phyloP scores from a whole-genome alignment of 148 eudicot genomes.

The Pharnaceum exiguum region DNA sequence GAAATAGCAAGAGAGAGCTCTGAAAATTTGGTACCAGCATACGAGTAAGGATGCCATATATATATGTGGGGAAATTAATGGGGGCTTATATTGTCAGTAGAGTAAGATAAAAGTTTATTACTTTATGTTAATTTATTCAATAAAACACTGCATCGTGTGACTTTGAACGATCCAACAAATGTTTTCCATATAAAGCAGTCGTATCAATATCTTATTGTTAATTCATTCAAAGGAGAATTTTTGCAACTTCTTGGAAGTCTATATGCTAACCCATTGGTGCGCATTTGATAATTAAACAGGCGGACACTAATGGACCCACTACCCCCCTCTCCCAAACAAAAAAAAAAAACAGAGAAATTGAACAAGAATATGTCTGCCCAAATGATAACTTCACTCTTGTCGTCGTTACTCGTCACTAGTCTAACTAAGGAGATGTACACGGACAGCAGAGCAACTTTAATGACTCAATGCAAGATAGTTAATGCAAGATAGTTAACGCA shows the following conservation, averaged over 20 bases:
- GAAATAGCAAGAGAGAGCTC: neutral
- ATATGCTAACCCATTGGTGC: neutral
- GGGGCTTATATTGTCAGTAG: neutral
- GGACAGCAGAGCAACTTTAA: no score
- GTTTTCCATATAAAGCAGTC: constrained; percentile 5
- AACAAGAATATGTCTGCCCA: no score
- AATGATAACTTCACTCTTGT: no score
- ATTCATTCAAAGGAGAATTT: constrained; percentile 13
- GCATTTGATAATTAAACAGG: neutral
- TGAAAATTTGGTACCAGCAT: neutral
- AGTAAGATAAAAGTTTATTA: constrained; percentile 4
- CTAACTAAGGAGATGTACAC: no score
- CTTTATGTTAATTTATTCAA: no score
- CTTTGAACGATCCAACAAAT: constrained; percentile 25
- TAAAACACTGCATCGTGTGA: no score
- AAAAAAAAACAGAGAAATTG: no score
- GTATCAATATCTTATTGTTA: neutral
- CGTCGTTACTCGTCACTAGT: no score
- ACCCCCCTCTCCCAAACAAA: neutral
- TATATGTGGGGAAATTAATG: constrained; percentile 7
- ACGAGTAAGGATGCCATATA: constrained; percentile 1
- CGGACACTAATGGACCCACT: neutral
- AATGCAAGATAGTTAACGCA: no score
- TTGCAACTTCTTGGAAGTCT: constrained; percentile 23
- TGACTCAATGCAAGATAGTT: no score